Evolutionary conservation across 371 early-diverging fungal species (phyloP), one percentile per base, ranked within the genome.

Genomic region (Zychaea mexicana): DNA sequence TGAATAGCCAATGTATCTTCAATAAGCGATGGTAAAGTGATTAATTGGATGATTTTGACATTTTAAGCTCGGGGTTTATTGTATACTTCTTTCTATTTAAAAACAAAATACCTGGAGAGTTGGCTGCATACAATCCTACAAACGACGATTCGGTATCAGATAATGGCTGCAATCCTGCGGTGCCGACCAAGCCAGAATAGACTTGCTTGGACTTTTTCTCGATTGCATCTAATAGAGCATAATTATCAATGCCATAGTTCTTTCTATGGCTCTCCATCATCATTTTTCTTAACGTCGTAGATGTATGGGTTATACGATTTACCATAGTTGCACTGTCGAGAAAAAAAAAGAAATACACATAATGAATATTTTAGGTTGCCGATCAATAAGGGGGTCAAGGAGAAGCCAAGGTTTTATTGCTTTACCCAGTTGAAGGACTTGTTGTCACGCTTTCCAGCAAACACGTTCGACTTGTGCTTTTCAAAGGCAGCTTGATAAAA

Each of bases 101-200:
- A n/a, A n/a, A n/a, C n/a, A n/a, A 22, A 5, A 60, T 86, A 84
- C 87, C 74, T 58, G 75, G 62, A 7, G 82, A 84, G 58, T 79
- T 73, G 12, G 65, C 60, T 15, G 82, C 73, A 57, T 79, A 76
- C 59, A 87, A 75, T 45, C 85, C 87, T 7, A 87, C 82, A 62
- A 84, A 78, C 0, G 81, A 76, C 15, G 70, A 57, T 12, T 72
- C 77, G 12, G 72, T 66, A 42, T 74, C 77, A n/a, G 79, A 71
- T 61, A 76, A 67, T 39, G 85, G 81, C 13, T 68, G 70, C 2
- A 86, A 56, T 22, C 69, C 71, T 28, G 74, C 76, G 52, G 65
- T 30, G 2, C 60, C 56, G 10, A 73, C 56, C 57, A 78, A 62
- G 21, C 71, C 76, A 17, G 73, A 66, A 54, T 71, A 72, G 13